A percentile compares a stretch with the other conserved stretches of the same genome.
Evolutionary conservation across 2,329 filamentous ascomycete species (phyloP).

Genomic region (Colletotrichum sp.): DNA sequence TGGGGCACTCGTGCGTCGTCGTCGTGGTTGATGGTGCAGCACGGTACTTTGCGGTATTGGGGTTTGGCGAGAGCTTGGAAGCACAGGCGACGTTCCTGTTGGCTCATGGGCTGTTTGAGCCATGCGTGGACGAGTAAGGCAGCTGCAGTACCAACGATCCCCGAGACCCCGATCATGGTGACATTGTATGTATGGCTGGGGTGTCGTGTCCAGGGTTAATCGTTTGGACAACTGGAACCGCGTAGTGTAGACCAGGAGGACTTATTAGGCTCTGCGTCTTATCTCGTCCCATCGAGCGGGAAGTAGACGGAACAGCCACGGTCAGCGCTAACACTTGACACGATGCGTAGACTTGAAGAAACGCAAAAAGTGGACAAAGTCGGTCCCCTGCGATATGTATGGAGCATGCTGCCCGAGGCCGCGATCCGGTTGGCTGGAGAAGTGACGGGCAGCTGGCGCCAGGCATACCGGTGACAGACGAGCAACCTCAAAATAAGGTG

Average conservation of each 20-base stretch:
- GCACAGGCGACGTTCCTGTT: constrained; percentile 2
- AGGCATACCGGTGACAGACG: not conserved
- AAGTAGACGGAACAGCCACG: not conserved
- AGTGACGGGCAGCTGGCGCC: not conserved
- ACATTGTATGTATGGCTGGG: not conserved
- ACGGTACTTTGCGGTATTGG: constrained; percentile 4
- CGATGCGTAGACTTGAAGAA: constrained; percentile 1
- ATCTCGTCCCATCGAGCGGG: not conserved
- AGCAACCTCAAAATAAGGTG: not conserved
- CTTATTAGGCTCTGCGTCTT: not conserved
- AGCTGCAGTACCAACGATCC: not conserved
- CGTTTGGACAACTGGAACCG: not conserved
- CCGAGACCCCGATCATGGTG: constrained; percentile 5
- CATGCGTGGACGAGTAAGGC: constrained; percentile 11
- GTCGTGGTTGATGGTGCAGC: not conserved
- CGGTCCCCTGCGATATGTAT: not conserved
- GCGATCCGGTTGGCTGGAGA: constrained; percentile 12
- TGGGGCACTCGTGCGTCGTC: constrained; percentile 7
- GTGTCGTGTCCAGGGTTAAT: not conserved
- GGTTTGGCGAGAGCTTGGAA: not conserved
- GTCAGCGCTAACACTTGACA: constrained; percentile 5
- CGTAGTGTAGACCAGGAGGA: not conserved
- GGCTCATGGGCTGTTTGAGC: constrained; percentile 10
- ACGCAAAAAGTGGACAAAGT: constrained; percentile 12
- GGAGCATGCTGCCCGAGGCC: not conserved